phyloP scores from a whole-genome alignment of 495 filamentous ascomycete species.

The Aspergillus panamensis region DNA sequence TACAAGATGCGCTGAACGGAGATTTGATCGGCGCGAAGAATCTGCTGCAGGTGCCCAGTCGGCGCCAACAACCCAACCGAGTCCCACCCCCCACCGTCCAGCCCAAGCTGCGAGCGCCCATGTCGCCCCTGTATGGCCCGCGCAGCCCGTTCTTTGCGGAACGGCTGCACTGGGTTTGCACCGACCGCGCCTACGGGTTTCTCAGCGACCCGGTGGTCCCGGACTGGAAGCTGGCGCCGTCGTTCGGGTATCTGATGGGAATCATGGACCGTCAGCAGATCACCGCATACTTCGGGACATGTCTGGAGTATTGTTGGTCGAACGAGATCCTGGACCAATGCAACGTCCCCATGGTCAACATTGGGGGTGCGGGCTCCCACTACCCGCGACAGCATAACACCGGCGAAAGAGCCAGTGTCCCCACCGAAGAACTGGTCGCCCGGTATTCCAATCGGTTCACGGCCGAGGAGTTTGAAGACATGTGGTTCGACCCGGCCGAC shows the following conservation, averaged over 20 bases:
- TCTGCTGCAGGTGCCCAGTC: background rate
- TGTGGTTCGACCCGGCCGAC: background rate
- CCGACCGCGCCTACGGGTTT: background rate
- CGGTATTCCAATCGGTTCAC: background rate
- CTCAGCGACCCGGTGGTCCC: background rate
- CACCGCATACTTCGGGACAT: background rate
- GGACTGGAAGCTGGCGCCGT: background rate
- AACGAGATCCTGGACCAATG: background rate
- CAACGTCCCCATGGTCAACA: background rate
- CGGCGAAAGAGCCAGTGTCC: background rate
- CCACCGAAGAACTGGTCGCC: background rate
- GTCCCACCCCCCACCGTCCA: background rate
- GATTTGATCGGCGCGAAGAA: background rate
- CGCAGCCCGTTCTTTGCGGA: background rate
- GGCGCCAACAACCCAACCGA: background rate
- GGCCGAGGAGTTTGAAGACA: background rate
- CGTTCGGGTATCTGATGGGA: background rate
- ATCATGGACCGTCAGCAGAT: background rate
- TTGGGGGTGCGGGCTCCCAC: background rate
- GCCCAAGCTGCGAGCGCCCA: background rate
- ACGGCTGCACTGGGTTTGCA: background rate
- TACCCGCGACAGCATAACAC: background rate
- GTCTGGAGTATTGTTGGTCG: background rate
- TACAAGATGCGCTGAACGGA: background rate
- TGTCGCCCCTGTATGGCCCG: background rate